Evolutionary conservation across 2,329 filamentous ascomycete species (phyloP).

Genomic region (Aspergillus proliferans): DNA sequence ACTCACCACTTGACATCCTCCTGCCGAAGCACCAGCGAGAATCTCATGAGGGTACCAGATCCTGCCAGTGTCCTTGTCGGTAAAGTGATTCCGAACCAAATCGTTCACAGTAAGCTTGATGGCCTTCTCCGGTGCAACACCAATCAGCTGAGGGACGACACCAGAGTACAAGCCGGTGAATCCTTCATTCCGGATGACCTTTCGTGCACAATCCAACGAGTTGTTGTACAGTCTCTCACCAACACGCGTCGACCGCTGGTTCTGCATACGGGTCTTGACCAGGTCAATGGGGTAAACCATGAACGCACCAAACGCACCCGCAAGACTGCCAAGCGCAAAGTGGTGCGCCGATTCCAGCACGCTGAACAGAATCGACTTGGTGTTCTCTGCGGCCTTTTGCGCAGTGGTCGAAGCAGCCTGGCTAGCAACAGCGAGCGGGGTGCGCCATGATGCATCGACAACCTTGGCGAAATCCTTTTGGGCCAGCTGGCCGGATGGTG

Average conservation of each 20-base stretch:
- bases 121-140: conserved; percentile 97
- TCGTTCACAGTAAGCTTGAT: conserved; percentile 99
- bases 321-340: conserved; percentile 81
- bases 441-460: conserved; percentile 85
- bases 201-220: conserved; percentile 88
- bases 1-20: conserved; percentile 92
- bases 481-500: conserved; percentile 76
- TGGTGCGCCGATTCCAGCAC: conserved; percentile 77
- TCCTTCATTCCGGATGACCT: conserved; percentile 90
- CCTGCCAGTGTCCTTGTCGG: conserved; percentile 63
- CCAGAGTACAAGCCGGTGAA: conserved; percentile 87
- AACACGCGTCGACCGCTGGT: conserved; percentile 76
- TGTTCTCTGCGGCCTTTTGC: conserved; percentile 50
- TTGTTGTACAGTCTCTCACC: conserved; percentile 94
- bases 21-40: conserved; percentile 79
- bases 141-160: conserved; percentile 88
- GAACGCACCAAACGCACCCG: conserved; percentile 95
- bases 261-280: conserved; percentile 98
- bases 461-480: conserved; percentile 88
- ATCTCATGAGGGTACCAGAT: conserved; percentile 70
- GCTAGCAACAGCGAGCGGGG: conserved; percentile 51
- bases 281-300: conserved; percentile 99
- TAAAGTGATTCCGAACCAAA: conserved; percentile 70
- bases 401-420: conserved; percentile 42
- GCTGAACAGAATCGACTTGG: conserved; percentile 55